Evolutionary conservation across 371 early-diverging fungal genomes (phyloP), one percentile per base, ranked within the genome.

Genomic region (Blastocladiella emersonii): DNA sequence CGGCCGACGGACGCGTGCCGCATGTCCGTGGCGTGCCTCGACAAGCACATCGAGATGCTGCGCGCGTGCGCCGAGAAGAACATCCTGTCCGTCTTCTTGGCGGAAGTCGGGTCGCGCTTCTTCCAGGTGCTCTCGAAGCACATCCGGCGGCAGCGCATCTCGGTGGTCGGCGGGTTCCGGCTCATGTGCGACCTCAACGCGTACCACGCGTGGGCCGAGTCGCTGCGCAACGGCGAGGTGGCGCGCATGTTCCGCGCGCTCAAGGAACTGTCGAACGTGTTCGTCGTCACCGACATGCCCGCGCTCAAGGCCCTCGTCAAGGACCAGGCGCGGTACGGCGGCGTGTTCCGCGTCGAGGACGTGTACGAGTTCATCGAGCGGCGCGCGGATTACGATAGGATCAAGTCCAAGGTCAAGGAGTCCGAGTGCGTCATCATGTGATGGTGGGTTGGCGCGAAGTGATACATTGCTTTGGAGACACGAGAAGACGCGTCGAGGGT

Each of bases 231-330:
- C 62, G 78, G 83, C 15, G 75, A 85, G 1, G 79, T 89, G 25
- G 78, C 85, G 25, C 83, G 88, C 27, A 84, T 88, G 61, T 94
- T 93, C 69, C 70, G 81, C 10, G 93, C 91, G 0, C 75, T 96
- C 48, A 93, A 93, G 75, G 92, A 92, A 55, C 74, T 96, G 12
- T 92, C 91, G 34, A 92, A 94, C 67, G 76, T 95, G 49, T 96
- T 85, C 66, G 86, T 96, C 61, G 86, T 93, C 56, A 85, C 90
- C 13, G 85, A 81, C 19, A 85, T 91, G 7, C 74, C 77, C 19
- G 92, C 92, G 71, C 76, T 96, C 68, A 78, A 87, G 61, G 84
- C 78, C 37, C 74, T 96, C 62, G 81, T 95, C 56, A 89, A 91
- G 68, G 95, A 94, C 70, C 72, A 85, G 65, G 77, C 75, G 41